Conservation (phyloP, 345 rosid genomes). For the Microthlaspi erraticum region DNA sequence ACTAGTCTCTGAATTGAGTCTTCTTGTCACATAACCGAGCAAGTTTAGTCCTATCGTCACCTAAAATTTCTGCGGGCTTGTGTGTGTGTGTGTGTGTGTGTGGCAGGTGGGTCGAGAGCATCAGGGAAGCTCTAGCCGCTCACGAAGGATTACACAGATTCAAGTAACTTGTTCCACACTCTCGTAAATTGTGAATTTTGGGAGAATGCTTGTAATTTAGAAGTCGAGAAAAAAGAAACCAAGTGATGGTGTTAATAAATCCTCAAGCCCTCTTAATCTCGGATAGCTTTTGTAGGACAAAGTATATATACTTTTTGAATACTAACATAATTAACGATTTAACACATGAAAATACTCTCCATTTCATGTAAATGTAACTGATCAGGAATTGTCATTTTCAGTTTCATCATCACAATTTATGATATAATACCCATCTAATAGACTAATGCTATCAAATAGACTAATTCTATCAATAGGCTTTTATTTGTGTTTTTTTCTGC, state of each 20-base stretch:
- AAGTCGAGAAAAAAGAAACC: neutral
- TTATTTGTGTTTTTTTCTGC: no score
- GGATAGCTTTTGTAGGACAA: slow-evolving; percentile 5
- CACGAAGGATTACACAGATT: slow-evolving; percentile 30
- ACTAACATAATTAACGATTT: neutral
- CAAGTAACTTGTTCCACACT: slow-evolving; percentile 12
- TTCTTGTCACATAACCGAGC: neutral
- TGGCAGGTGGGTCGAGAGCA: slow-evolving; percentile 86
- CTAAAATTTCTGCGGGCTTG: slow-evolving; percentile 9
- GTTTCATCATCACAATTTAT: neutral
- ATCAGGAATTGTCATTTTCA: neutral
- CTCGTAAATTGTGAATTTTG: neutral
- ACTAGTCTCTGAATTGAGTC: neutral
- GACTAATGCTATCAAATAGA: no score
- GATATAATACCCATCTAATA: no score
- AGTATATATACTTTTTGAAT: neutral
- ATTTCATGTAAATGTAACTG: neutral
- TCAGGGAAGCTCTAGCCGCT: slow-evolving; percentile 69
- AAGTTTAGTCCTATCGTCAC: neutral
- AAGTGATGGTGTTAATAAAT: neutral
- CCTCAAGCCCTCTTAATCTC: neutral
- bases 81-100: slow-evolving; percentile 33
- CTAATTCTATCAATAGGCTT: no score
- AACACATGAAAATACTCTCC: neutral
- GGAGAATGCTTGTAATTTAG: slow-evolving; percentile 4